Base-by-base conservation (phyloP, 371 early-diverging fungal species). In the Vairimorpha necatrix region DNA sequence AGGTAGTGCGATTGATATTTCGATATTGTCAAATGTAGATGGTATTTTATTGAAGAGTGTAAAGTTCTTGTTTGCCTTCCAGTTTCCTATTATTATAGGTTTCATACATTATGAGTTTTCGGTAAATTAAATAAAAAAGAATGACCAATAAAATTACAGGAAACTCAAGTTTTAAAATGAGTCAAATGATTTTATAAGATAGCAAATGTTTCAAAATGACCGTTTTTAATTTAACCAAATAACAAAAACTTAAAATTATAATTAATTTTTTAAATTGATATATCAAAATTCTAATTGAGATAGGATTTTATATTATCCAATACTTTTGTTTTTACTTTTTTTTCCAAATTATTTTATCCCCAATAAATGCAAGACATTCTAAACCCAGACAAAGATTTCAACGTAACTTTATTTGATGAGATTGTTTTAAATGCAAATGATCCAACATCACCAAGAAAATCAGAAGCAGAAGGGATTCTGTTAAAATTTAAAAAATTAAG, bases 1-100 rank as follows among this genome's bases (percentile, higher is more conserved):
- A 74, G 98, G 96, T n/a, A 94, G 93, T 75, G 94, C 92, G 69
- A 98, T 89, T 74, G 95, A 94, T 72, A 95, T 91, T 88, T 97
- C 96, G 90, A 85, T 75, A 18, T 38, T 39, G 16, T 61, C 39
- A 9, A 70, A 74, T 46, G 54, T 67, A 30, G 26, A 14, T 22
- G n/a, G 18, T 38, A 70, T 47, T 22, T 53, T 53, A n/a, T 71
- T 50, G 22, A 70, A 26, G 0, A 54, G 48, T 0, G 76, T 63
- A 14, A 77, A 69, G 4, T 72, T 76, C 20, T 69, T 50, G 39
- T 74, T 77, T 74, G 80, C 77, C 47, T 84, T 84, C 84, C 84
- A 84, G 60, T 84, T 84, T 75, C 82, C 84, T 42, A 62, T 72
- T 28, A 76, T 63, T 9, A 81, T 63, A 46, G 77, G 82, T 54